A percentile compares a stretch with the other conserved stretches of the same genome.
These are phyloP conservation scores for Hordeum vulgare DNA, from an alignment of 176 grass and related monocot species.

Conservation along the genomic window DNA sequence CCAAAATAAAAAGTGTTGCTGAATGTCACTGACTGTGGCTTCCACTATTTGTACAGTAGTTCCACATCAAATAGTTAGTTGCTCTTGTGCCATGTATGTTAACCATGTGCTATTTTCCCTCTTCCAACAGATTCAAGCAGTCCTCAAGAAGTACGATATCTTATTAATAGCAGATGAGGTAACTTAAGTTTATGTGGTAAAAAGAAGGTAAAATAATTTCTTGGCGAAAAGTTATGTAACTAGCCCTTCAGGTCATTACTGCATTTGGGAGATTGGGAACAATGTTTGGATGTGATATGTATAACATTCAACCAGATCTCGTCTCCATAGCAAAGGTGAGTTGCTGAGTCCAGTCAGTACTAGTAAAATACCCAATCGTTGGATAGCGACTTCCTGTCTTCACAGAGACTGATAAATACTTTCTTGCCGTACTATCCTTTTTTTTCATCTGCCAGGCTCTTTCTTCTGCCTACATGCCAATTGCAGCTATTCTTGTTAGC, in stretches of 20 bases:
- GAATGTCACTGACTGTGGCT: neutral
- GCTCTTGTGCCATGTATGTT: neutral
- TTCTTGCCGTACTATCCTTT: neutral
- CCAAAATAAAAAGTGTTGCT: neutral
- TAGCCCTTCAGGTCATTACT: conserved; percentile 71
- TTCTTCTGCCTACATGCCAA: conserved; percentile 91
- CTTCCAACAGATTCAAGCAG: conserved; percentile 63
- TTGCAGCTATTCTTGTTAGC: conserved; percentile 86
- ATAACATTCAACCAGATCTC: conserved; percentile 81
- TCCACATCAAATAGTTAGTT: neutral
- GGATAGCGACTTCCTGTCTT: neutral
- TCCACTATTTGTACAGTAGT: neutral
- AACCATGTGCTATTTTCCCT: neutral
- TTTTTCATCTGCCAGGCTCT: conserved; percentile 50
- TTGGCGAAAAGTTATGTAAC: neutral
- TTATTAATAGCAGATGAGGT: conserved; percentile 97
- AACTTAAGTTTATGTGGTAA: neutral
- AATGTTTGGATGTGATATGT: conserved; percentile 95
- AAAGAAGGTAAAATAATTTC: neutral
- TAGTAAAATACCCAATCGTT: neutral
- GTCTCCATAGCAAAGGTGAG: conserved; percentile 89
- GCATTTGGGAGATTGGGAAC: conserved; percentile 88
- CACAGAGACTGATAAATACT: neutral
- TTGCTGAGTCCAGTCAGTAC: neutral
- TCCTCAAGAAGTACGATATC: conserved; percentile 92